Evolutionary conservation across 2,329 filamentous ascomycete genomes (phyloP), one percentile per base, ranked within the genome.

Genomic region (Diaporthe destruens): DNA sequence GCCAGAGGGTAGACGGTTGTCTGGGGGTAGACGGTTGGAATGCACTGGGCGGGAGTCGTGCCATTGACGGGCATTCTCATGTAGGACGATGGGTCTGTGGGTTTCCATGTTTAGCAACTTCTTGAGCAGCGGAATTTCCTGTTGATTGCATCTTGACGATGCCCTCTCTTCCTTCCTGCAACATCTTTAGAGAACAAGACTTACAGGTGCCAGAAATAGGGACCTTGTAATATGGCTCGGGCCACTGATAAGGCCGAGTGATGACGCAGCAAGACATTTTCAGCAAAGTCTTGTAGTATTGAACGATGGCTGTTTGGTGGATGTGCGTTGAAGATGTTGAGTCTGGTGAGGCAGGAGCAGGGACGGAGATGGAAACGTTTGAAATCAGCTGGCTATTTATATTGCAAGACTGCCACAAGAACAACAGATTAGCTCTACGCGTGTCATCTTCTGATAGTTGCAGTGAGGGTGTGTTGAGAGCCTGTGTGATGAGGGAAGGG

Each of bases 161-260:
- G 11, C 5, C 29, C 53, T 55, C 3, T 2, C 0, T 20, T 55
- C 11, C 9, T 20, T 34, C 20, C 29, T 5, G 5, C 12, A 0
- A 42, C 1, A 11, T 0, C 5, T 9, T 8, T 0, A n/a, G 54
- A 57, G 53, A n/a, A 57, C 39, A n/a, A 25, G 8, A 59, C 67
- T 61, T 34, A 61, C 67, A 61, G 12, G 68, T 68, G 25, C 61
- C 61, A 12, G 68, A 7, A 16, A 71, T 18, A 18, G 69, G 72
- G 25, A 63, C 25, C 44, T 44, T 44, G 55, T 73, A 73, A 39
- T 55, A 73, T 18, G 72, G 47, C 2, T 71, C 72, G n/a, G 55
- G 55, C 6, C 16, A 51, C 34, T 71, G 69, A 20, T 68, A 68
- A 6, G 54, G 68, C 8, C 57, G 68, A 36, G 44, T 56, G 8